Evolutionary conservation across 352 stramenopile species (phyloP), one percentile per base, ranked within the genome.

Genomic region (Pythium apleroticum): DNA sequence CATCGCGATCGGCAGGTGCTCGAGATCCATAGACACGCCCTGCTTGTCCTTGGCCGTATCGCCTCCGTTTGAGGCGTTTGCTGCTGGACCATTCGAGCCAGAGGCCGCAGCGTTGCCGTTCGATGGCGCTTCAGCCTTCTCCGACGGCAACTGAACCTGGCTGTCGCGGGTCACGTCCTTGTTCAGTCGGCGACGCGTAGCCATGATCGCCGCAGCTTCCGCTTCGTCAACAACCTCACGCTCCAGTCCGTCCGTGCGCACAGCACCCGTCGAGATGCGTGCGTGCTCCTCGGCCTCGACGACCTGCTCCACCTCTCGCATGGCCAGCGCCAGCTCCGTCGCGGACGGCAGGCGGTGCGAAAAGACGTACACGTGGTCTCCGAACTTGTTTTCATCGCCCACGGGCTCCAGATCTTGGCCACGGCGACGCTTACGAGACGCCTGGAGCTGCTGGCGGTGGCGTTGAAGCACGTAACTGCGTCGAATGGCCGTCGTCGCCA

Each of bases 1-100:
- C 86, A 95, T 96, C 8, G 86, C 82, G 37, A 92, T 91, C 12
- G 80, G 92, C 65, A 89, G 49, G 45, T 95, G 89, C 59, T 91
- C 86, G 39, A 90, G 72, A 60, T 91, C 87, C 91, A 89, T 93
- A 3, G 74, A 82, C 50, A 78, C 78, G 50, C 56, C 61, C 20
- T 66, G 66, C 30, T 69, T 69, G 15, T 66, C 66, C 35, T 76
- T 75, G 43, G 27, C 60, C 8, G 3, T 35, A 28, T 48, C 66
- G 45, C 66, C 63, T 37, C 41, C 52, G 11, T 11, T 30, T 1
- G 39, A 25, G 27, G n/a, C n/a, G 62, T 45, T 22, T 20, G 48
- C 25, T 31, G 61, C 24, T 5, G 22, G 9, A 8, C 49, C 56
- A 2, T 25, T 39, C 17, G 25, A 66, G 12, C 45, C 24, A 20